phyloP scores from a whole-genome alignment of 805 yeast genomes.

The Kodamaea laetipori region DNA sequence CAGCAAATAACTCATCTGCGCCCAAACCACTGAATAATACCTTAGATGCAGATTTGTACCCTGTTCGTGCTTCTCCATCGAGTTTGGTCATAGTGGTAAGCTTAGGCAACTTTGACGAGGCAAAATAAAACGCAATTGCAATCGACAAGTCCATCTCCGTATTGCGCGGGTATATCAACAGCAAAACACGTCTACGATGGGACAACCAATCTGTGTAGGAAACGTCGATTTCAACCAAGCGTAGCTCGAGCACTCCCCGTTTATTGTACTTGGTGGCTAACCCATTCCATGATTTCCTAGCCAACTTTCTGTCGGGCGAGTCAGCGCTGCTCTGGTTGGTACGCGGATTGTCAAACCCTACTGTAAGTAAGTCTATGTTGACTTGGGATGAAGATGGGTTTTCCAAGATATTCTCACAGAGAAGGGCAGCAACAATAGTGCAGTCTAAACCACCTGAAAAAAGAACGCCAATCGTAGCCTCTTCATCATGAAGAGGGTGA shows the following conservation, averaged over 20 bases:
- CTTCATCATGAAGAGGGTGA: conserved; percentile 50
- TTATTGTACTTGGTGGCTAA: conserved; percentile 47
- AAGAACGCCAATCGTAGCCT: conserved; percentile 54
- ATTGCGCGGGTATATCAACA: conserved; percentile 76
- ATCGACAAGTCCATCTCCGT: conserved; percentile 97
- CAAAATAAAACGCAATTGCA: conserved; percentile 93
- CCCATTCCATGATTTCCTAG: conserved; percentile 59
- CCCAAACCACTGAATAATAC: conserved; percentile 92
- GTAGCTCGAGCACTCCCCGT: conserved; percentile 34
- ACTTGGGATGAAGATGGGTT: conserved; percentile 7
- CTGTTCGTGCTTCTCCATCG: neutral
- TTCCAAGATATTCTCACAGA: conserved; percentile 27
- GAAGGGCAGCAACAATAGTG: conserved; percentile 68
- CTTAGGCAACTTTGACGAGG: conserved; percentile 31
- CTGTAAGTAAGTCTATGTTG: conserved; percentile 77
- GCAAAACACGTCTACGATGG: conserved; percentile 53
- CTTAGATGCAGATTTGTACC: conserved; percentile 55
- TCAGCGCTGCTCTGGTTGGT: conserved; percentile 57
- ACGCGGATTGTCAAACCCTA: conserved; percentile 89
- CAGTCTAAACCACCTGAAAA: conserved; percentile 98
- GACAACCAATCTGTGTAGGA: conserved; percentile 63
- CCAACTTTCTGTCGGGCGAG: conserved; percentile 87
- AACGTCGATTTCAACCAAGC: conserved; percentile 71
- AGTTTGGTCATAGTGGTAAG: neutral
- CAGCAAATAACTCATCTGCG: conserved; percentile 96